Evolutionary conservation across 441 rosid species (phyloP).

Genomic region (Pelargonium citronellum): DNA sequence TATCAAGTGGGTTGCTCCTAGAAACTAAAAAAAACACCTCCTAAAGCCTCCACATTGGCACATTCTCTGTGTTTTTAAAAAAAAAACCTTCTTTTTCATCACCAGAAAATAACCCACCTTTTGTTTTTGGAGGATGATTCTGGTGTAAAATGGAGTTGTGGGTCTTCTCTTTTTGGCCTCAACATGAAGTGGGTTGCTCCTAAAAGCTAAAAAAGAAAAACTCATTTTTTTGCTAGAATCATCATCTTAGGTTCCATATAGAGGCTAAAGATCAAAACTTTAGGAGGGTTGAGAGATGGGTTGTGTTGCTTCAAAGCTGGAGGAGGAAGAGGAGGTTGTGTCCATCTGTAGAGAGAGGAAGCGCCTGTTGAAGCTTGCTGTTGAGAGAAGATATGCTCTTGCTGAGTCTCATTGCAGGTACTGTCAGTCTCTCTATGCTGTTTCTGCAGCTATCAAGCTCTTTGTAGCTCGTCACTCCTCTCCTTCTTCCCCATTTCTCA

Average conservation of each 20-base stretch:
- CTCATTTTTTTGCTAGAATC: too few species aligned
- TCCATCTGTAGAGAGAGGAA: slow-evolving; percentile 80
- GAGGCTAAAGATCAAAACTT: neutral
- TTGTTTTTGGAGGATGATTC: neutral
- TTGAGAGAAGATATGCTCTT: slow-evolving; percentile 62
- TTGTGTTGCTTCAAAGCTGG: slow-evolving; percentile 83
- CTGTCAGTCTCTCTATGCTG: slow-evolving; percentile 79
- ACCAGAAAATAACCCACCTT: slow-evolving; percentile 7
- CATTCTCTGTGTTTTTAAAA: too few species aligned
- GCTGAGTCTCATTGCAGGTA: slow-evolving; percentile 87
- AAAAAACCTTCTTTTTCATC: neutral
- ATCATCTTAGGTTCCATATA: too few species aligned
- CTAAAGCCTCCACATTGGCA: too few species aligned
- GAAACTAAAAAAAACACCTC: neutral
- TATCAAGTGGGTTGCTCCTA: slow-evolving; percentile 22
- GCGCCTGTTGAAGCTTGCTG: slow-evolving; percentile 59
- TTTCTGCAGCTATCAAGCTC: slow-evolving; percentile 73
- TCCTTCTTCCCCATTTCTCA: slow-evolving; percentile 58
- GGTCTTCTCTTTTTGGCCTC: too few species aligned
- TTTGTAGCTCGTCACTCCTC: slow-evolving; percentile 75
- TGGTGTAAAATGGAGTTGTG: too few species aligned
- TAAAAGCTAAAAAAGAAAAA: too few species aligned
- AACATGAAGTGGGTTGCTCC: too few species aligned
- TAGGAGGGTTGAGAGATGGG: slow-evolving; percentile 45
- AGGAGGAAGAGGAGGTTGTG: slow-evolving; percentile 79